Conservation (phyloP, 345 rosid species). For the Gossypium longicalyx region DNA sequence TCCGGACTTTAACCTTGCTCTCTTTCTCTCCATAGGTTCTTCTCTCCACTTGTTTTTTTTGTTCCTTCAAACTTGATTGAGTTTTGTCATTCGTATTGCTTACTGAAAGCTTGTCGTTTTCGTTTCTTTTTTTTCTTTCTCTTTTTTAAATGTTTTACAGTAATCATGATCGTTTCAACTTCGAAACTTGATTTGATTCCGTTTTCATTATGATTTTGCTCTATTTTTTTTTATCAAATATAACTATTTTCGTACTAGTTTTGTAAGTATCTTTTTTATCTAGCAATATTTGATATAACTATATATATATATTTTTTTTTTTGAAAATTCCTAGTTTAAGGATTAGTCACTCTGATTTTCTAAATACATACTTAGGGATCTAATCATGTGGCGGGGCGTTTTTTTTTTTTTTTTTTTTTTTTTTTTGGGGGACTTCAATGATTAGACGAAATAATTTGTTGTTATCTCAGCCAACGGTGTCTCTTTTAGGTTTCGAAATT, state of each 20-base stretch:
- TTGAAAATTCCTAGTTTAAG: no score
- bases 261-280: no score
- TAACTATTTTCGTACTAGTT: neutral
- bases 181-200: neutral
- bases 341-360: neutral
- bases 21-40: conserved; percentile 15
- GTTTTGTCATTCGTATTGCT: neutral
- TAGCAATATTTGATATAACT: neutral
- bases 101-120: neutral
- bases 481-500: neutral
- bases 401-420: no score
- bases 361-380: neutral
- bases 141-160: neutral
- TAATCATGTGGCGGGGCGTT: neutral
- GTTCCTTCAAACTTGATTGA: neutral
- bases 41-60: neutral
- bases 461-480: neutral
- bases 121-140: neutral
- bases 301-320: no score
- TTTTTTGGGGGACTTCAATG: neutral
- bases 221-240: neutral
- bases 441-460: neutral
- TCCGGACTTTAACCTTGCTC: conserved; percentile 18
- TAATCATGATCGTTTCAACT: neutral
- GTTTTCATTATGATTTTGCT: neutral